These are phyloP conservation scores for Curvularia sp. DNA, from an alignment of 2,329 filamentous ascomycete genomes.

Conservation along the genomic window DNA sequence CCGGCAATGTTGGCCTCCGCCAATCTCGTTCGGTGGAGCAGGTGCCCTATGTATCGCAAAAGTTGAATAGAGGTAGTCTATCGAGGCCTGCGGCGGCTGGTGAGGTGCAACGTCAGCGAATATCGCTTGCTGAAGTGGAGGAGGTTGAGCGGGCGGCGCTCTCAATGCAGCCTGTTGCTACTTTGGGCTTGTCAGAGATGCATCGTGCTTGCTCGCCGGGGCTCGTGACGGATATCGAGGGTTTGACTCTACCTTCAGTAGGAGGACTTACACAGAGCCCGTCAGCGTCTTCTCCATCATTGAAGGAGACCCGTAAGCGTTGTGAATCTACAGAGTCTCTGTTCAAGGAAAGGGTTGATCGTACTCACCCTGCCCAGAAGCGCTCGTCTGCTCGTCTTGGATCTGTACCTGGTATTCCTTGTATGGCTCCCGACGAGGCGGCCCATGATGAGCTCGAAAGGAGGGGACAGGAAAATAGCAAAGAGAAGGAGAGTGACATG, in stretches of 20 bases:
- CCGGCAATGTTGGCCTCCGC: conserved; percentile 52
- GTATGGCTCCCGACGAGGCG: conserved; percentile 44
- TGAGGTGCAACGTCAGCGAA: conserved; percentile 54
- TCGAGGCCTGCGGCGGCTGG: conserved; percentile 47
- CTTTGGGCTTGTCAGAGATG: conserved; percentile 22
- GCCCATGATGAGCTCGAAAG: conserved; percentile 42
- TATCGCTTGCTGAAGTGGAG: conserved; percentile 55
- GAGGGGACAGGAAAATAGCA: conserved; percentile 31
- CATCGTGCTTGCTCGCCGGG: conserved; percentile 51
- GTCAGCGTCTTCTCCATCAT: conserved; percentile 54
- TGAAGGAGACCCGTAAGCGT: conserved; percentile 50
- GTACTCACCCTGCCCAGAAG: conserved; percentile 40
- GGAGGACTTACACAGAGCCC: conserved; percentile 55
- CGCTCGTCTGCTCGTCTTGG: conserved; percentile 46
- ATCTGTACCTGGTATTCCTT: conserved; percentile 42
- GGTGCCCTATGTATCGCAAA: conserved; percentile 34
- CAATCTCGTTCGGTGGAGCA: conserved; percentile 50
- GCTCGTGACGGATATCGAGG: conserved; percentile 54
- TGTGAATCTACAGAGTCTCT: conserved; percentile 46
- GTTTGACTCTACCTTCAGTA: conserved; percentile 56
- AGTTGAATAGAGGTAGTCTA: conserved; percentile 41
- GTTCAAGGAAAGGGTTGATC: conserved; percentile 45
- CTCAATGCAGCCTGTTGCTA: conserved; percentile 17
- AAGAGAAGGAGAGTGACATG: conserved; percentile 16
- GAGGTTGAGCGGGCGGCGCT: conserved; percentile 35